Base-by-base conservation (phyloP, 805 yeast genomes). In the Candida insectorum region DNA sequence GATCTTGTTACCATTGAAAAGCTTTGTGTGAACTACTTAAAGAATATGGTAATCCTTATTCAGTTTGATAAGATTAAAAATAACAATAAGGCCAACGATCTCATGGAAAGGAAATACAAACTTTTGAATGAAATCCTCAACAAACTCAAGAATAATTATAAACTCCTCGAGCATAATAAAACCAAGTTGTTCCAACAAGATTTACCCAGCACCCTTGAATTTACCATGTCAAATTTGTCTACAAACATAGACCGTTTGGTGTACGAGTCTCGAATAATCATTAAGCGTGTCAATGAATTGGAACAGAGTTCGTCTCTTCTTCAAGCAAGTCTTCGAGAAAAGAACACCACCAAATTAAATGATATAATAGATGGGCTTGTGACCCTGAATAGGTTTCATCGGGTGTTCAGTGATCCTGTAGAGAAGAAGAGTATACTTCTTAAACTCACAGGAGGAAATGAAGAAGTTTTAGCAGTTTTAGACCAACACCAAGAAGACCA, bases 211-310 rank as follows among this genome's bases (percentile, higher is more conserved):
- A 47, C 50, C 21, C 49, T 65, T 19, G 49, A 57, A 20, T 45
- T 44, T 34, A 55, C 57, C 29, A 47, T 64, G 34, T 44, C 46
- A 8, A 60, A 54, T 25, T 48, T 66, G 26, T 49, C 55, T 2
- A 53, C 59, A 3, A 56, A 59, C 6, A 55, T 66, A 7, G 71
- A 66, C 39, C 42, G 69, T 30, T 49, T 66, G 38, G 44, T 58
- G 2, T 66, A 66, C 37, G 67, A 68, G 33, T 57, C 69, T 3
- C 49, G 70, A 33, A 61, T 64, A n/a, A 60, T 66, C 4, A 49
- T 46, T 19, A 65, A 64, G 36, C 47, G 70, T 33, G 53, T 66
- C 26, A 64, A 58, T 31, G 73, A 66, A 41, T 47, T 66, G 22
- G 70, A 65, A 19, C 62, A 60, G 18, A 56, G 54, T 34, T 44